These are phyloP conservation scores for Penicillium decumbens DNA, from an alignment of 2,329 filamentous ascomycete genomes.

Conservation along the genomic window DNA sequence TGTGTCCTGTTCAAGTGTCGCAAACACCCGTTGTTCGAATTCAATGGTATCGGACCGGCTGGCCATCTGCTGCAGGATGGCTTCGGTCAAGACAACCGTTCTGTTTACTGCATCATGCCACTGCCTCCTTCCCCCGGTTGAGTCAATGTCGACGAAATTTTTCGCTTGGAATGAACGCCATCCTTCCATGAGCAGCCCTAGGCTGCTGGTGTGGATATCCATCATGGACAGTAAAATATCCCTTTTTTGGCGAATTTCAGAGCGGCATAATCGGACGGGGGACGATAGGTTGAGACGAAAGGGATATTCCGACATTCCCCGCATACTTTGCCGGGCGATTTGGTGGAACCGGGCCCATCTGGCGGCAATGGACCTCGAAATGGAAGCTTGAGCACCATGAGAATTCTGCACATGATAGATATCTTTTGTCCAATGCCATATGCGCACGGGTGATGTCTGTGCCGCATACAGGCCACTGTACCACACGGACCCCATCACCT, in stretches of 20 bases:
- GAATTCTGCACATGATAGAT: constrained; percentile 44
- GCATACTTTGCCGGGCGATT: constrained; percentile 70
- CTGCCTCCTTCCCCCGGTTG: constrained; percentile 42
- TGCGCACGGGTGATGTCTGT: constrained; percentile 72
- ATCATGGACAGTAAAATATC: constrained; percentile 65
- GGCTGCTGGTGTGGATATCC: constrained; percentile 75
- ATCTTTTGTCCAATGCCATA: constrained; percentile 72
- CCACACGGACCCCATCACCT: constrained; percentile 71
- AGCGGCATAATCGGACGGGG: constrained; percentile 69
- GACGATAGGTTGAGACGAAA: constrained; percentile 69
- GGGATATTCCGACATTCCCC: constrained; percentile 65
- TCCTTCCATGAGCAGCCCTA: constrained; percentile 84
- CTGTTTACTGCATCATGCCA: constrained; percentile 74
- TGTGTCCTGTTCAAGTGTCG: constrained; percentile 58
- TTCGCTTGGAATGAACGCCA: constrained; percentile 65
- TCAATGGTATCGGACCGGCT: constrained; percentile 52
- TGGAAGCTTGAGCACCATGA: constrained; percentile 6
- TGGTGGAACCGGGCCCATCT: constrained; percentile 66
- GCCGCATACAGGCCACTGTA: constrained; percentile 78
- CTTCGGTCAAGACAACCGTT: constrained; percentile 80
- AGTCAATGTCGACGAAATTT: constrained; percentile 51
- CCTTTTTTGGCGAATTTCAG: constrained; percentile 72
- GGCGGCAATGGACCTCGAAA: constrained; percentile 31
- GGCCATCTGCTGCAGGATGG: constrained; percentile 69
- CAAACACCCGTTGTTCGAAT: constrained; percentile 54